These are phyloP conservation scores for Calocybe cyanea DNA, from an alignment of 768 basidiomycete genomes.

Conservation along the genomic window DNA sequence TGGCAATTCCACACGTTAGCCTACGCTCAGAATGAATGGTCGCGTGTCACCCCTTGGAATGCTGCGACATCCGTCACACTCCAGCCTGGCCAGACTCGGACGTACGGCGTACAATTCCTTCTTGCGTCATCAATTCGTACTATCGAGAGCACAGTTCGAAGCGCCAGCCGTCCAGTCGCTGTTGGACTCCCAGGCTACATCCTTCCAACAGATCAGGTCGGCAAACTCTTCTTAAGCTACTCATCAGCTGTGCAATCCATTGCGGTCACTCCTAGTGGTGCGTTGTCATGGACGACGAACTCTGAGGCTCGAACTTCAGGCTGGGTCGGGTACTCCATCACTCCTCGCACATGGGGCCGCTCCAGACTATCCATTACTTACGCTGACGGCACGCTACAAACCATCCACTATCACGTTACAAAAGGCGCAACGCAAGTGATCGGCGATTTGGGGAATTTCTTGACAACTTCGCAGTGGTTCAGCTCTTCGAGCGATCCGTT, in stretches of 20 bases:
- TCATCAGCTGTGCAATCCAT: conserved; percentile 37
- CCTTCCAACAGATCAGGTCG: conserved; percentile 42
- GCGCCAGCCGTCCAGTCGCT: conserved; percentile 42
- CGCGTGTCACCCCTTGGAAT: conserved; percentile 49
- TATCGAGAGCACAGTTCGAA: conserved; percentile 42
- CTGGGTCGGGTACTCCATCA: conserved; percentile 48
- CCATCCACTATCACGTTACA: conserved; percentile 49
- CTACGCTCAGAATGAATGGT: conserved; percentile 55
- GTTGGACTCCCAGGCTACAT: conserved; percentile 53
- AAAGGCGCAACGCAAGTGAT: conserved; percentile 41
- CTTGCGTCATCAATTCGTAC: conserved; percentile 46
- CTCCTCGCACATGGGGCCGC: conserved; percentile 41
- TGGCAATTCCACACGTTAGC: conserved; percentile 59
- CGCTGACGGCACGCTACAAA: conserved; percentile 47
- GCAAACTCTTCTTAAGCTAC: conserved; percentile 50
- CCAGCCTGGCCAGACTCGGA: conserved; percentile 42
- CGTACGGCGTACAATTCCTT: conserved; percentile 51
- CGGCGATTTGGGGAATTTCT: conserved; percentile 48
- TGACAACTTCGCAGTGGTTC: conserved; percentile 55
- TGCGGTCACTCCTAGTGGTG: conserved; percentile 40
- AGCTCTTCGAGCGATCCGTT: conserved; percentile 47
- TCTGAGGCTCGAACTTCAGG: conserved; percentile 35
- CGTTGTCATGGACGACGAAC: conserved; percentile 42
- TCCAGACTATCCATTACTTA: conserved; percentile 47
- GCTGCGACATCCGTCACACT: conserved; percentile 45